A percentile compares a stretch with the other conserved stretches of the same genome.
Conservation (phyloP, 768 basidiomycete species). For the Leccinum obscurum region DNA sequence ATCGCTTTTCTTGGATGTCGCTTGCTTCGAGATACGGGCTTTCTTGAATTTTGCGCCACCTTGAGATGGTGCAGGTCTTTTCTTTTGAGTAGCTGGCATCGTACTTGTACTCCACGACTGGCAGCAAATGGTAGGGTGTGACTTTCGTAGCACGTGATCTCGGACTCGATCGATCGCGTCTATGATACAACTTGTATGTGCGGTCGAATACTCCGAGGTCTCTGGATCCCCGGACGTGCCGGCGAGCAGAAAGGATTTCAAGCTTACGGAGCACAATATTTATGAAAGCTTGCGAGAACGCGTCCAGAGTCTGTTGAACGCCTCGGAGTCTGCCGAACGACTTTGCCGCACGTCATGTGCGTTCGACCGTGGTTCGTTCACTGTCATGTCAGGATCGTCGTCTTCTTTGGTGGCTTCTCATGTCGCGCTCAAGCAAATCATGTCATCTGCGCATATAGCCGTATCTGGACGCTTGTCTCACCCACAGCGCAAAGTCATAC, state of each 20-base stretch:
- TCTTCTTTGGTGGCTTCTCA: slow-evolving; percentile 22
- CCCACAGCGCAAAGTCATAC: neutral
- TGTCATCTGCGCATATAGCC: slow-evolving; percentile 5
- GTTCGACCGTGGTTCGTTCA: slow-evolving; percentile 12
- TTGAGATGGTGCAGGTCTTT: slow-evolving; percentile 49
- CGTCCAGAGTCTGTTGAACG: neutral
- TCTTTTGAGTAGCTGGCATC: slow-evolving; percentile 50
- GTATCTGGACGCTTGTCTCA: slow-evolving; percentile 1
- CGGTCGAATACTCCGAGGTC: neutral
- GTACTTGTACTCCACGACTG: neutral
- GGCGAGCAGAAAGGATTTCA: neutral
- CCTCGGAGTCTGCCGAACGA: slow-evolving; percentile 16
- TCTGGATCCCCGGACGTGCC: neutral
- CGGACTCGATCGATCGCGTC: neutral
- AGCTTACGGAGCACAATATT: neutral
- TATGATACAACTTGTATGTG: too few species aligned
- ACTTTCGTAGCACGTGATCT: slow-evolving; percentile 23
- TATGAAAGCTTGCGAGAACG: too few species aligned
- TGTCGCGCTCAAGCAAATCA: slow-evolving; percentile 9
- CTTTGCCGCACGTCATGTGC: slow-evolving; percentile 7
- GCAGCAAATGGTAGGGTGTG: neutral
- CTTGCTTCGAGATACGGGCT: slow-evolving; percentile 41
- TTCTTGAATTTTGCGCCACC: slow-evolving; percentile 55
- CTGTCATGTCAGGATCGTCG: slow-evolving; percentile 27
- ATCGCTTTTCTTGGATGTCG: slow-evolving; percentile 16